Base-by-base conservation (phyloP, 1,139 yeast species). In the Hansenula lynferdii region DNA sequence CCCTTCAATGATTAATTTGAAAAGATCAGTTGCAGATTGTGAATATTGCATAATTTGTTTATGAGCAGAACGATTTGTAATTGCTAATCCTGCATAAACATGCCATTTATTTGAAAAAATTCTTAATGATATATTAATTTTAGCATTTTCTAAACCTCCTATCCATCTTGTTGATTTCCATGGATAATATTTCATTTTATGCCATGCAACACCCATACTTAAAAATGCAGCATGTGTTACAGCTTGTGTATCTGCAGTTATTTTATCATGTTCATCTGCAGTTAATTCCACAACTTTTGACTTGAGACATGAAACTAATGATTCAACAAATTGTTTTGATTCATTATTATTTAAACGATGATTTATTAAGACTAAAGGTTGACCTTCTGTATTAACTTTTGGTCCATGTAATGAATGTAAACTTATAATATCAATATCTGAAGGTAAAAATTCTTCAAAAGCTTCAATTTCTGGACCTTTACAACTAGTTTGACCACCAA, bases 401-500 rank as follows among this genome's bases (percentile, higher is more conserved):
- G 98, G 98, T 0, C 98, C 98, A 62, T 92, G 98, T 42, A 92
- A 67, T 0, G 97, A 90, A 59, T 92, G 98, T 26, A 95, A 72
- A 1, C 95, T 76, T 14, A 92, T 75, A 29, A 92, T 92, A 36
- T 86, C 85, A 5, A 78, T 82, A 60, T 92, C 98, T 1, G 54
- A 44, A 0, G 97, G 97, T 29, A 87, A 60, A 49, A 73, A 64
- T 39, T 67, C 65, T 53, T 89, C 97, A 58, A 92, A 86, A 0
- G 97, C 97, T 17, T 66, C 69, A 31, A 92, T 83, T 57, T 92
- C 98, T 0, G 95, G 95, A 16, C 77, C 82, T 57, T 92, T 92
- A 64, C 97, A 92, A 6, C 96, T 85, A 0, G 98, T 90, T 60
- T 92, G 98, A 6, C 98, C 98, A n/a, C 98, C 98, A 10, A 92